A percentile compares a stretch with the other conserved stretches of the same genome.
Evolutionary conservation across 768 basidiomycete species (phyloP).

Genomic region (Tylopilus sp.): DNA sequence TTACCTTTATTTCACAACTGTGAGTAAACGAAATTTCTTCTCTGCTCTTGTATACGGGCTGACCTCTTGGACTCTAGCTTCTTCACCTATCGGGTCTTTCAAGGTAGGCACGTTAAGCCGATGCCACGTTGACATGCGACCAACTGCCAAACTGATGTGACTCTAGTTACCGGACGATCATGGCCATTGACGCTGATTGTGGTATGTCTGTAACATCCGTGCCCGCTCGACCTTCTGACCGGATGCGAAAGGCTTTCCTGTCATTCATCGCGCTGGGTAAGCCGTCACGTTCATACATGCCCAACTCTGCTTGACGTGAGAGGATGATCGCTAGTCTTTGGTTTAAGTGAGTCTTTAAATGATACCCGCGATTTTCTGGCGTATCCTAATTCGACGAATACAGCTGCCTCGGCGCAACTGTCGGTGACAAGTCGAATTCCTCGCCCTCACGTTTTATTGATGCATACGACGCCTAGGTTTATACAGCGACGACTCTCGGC

Average conservation of each 20-base stretch:
- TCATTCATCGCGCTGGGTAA: constrained; percentile 22
- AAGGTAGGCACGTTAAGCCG: constrained; percentile 12
- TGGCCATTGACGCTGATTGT: constrained; percentile 8
- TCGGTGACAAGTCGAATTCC: constrained; percentile 7
- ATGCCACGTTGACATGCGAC: background rate
- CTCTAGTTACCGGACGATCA: constrained; percentile 22
- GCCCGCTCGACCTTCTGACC: background rate
- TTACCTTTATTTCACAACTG: constrained; percentile 27
- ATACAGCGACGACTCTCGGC: constrained; percentile 20
- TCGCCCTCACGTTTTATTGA: constrained; percentile 3
- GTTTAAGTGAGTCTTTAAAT: constrained; percentile 22
- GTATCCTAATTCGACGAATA: background rate
- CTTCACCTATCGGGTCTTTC: constrained; percentile 23
- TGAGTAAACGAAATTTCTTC: constrained; percentile 6
- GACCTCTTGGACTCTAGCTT: constrained; percentile 15
- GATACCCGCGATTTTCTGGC: background rate
- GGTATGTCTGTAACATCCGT: constrained; percentile 12
- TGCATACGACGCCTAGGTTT: constrained; percentile 12
- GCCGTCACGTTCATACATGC: background rate
- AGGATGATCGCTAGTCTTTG: constrained; percentile 20
- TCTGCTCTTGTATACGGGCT: background rate
- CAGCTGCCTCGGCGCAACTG: constrained; percentile 27
- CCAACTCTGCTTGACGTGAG: constrained; percentile 13
- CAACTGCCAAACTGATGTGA: background rate
- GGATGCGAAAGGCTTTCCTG: constrained; percentile 12